Evolutionary conservation across 1,284 basidiomycete species (phyloP), one percentile per base, ranked within the genome.

Genomic region (Puccinia hordei): DNA sequence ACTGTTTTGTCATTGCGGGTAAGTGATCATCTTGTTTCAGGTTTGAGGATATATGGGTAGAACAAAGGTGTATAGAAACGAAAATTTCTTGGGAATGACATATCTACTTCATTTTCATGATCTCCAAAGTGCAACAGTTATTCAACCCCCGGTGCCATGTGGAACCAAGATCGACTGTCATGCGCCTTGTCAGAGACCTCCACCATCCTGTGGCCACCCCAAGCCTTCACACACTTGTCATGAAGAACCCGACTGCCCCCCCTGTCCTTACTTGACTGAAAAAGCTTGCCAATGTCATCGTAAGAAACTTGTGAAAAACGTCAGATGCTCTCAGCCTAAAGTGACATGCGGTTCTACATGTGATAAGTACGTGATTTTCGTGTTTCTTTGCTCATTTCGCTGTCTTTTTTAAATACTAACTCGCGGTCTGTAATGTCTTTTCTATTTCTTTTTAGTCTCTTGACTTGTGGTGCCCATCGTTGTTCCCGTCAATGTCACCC

Each of bases 251-350:
- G 77, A 79, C 6, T 79, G 77, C 30, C 77, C 77, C 13, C 77
- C 77, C 3, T 79, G 77, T 38, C 68, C 68, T 44, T 79, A 69
- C 44, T 51, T 79, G 44, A 71, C 77, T 19, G 55, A 61, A 17
- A 79, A 79, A 59, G 38, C 66, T 22, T 79, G 77, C 41, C 77
- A 79, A n/a, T 79, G 77, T 46, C 24, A 63, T 57, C 61, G 51
- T 51, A 51, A 77, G 38, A 79, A 57, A 33, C 44, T 79, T 8
- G 55, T 79, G 10, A 68, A 69, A 38, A 79, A 79, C 59, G 68
- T 79, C 41, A 53, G 77, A 24, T 79, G 77, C 33, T 79, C 77
- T n/a, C 77, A 79, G 38, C 77, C 53, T 33, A 79, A 71, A 69
- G 68, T 72, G n/a, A 49, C 59, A 38, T 79, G 77, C 63, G 77